Evolutionary conservation across 495 filamentous ascomycete species (phyloP), one percentile per base, ranked within the genome.

Genomic region (Lophiostoma macrostomum): DNA sequence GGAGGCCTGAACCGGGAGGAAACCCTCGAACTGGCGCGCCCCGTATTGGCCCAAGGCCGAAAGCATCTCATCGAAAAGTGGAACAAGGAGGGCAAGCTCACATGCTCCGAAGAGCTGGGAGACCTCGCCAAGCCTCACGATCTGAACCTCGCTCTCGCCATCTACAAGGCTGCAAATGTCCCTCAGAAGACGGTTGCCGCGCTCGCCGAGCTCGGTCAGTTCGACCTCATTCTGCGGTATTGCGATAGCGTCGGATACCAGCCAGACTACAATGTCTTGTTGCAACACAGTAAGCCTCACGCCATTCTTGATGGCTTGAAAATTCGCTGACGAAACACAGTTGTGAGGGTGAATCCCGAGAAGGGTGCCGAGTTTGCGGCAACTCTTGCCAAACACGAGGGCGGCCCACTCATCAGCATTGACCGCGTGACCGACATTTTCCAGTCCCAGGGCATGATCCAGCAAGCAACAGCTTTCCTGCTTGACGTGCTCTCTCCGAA

Each of bases 41-140:
- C 94, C 30, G 93, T 99, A 16, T 71, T 99, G 57, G 83, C 84
- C 39, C 93, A 99, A 66, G 90, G 88, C 64, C 83, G 93, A 39
- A 97, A 97, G 74, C 89, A 96, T 66, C 73, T 99, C 37, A 76
- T 99, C 19, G 91, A 97, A 71, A 99, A 99, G 69, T 99, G 93
- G 93, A 77, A 96, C 69, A 82, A 83, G 57, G 93, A 97, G 71
- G 85, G 89, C 65, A 99, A 99, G 74, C 76, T 99, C 14, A 87
- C 93, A 67, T 88, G 85, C 71, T 96, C 93, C 0, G 93, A 99
- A 70, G 87, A 96, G 64, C 80, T 99, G 16, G 93, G 93, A 67
- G 93, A 99, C 69, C 83, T 95, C 60, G 85, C 96, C 40, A 87
- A 91, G 18, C 76, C 84, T 16, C 91, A 97, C 66, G 93, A 99